Percentiles rank a stretch among this genome's conserved stretches.
Evolutionary conservation across 129 eudicot genomes (phyloP).

Genomic region (Flaveria ramosissima): DNA sequence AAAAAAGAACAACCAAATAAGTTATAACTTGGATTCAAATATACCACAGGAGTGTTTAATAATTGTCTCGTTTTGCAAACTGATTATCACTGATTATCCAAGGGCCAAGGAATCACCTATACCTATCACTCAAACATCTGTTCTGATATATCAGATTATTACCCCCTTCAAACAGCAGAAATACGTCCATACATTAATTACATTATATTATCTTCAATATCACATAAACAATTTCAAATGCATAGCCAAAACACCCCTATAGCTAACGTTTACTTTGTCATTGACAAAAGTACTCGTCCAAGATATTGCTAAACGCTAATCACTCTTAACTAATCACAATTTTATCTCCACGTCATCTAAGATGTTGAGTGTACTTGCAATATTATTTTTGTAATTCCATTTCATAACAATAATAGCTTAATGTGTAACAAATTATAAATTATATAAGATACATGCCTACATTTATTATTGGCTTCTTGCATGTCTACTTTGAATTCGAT

Average conservation of each 20-base stretch:
- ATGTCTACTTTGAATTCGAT: no score
- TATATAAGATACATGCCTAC: no score
- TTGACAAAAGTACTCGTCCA: not conserved
- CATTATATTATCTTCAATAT: not conserved
- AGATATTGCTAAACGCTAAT: not conserved
- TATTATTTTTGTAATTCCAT: no score
- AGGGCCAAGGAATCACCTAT: not conserved
- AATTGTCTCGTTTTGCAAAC: not conserved
- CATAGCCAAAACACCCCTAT: conserved; percentile 4
- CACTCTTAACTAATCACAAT: not conserved
- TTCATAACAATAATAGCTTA: not conserved
- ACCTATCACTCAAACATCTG: not conserved
- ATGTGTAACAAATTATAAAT: no score
- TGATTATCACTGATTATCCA: not conserved
- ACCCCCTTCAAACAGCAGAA: not conserved
- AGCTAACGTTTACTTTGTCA: conserved; percentile 1
- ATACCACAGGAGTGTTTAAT: not conserved
- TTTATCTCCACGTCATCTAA: not conserved
- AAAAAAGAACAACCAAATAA: not conserved
- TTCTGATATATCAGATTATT: not conserved
- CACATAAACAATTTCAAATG: conserved; percentile 4
- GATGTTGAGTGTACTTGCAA: not conserved
- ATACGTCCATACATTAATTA: not conserved
- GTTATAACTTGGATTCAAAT: not conserved
- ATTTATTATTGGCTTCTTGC: no score